A percentile compares a stretch with the other conserved stretches of the same genome.
Conservation (phyloP, 148 eudicot species). For the Arbutus unedo region DNA sequence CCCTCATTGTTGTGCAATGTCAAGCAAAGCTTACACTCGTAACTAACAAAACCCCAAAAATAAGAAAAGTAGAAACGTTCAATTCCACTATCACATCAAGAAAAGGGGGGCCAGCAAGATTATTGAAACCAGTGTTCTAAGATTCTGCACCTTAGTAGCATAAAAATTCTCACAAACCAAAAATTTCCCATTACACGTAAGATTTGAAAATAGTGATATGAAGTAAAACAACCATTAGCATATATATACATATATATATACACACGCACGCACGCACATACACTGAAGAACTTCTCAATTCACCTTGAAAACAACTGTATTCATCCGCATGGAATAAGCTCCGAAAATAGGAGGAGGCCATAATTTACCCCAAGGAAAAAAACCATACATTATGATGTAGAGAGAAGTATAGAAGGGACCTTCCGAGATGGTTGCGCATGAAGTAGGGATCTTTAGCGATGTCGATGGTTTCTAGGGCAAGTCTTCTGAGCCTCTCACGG, state of each 20-base stretch:
- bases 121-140: not conserved
- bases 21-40: constrained; percentile 90
- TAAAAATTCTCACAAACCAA: not conserved
- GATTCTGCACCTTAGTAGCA: not conserved
- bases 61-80: not conserved
- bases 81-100: not conserved
- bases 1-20: constrained; percentile 98
- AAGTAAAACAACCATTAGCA: not conserved
- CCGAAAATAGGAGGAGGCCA: not conserved
- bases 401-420: constrained; percentile 29
- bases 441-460: constrained; percentile 97
- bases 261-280: too few species aligned
- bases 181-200: not conserved
- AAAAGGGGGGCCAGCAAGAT: not conserved
- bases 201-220: not conserved
- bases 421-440: constrained; percentile 97
- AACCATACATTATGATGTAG: not conserved
- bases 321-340: not conserved
- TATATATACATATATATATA: too few species aligned
- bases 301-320: not conserved
- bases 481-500: constrained; percentile 84
- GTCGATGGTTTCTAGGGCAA: constrained; percentile 92
- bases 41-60: constrained; percentile 33
- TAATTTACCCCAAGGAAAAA: not conserved
- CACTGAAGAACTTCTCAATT: not conserved